Evolutionary conservation across 1,139 yeast species (phyloP).

Genomic region (Candida tunisiensis): DNA sequence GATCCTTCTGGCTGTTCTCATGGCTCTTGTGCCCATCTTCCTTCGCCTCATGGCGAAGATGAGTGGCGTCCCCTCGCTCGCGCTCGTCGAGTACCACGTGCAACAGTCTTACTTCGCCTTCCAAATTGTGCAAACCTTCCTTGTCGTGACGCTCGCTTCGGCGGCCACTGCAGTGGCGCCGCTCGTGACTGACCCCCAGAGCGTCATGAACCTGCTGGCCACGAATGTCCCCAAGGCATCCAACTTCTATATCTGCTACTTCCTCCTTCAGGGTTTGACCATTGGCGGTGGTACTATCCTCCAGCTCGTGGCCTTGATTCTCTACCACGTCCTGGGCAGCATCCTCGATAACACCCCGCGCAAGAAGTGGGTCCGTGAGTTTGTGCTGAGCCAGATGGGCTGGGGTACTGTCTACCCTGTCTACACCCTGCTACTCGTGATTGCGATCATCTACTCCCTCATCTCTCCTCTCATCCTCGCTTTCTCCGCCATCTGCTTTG

Average conservation of each 20-base stretch:
- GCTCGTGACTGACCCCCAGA: constrained; percentile 44
- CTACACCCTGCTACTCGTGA: constrained; percentile 69
- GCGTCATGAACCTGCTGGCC: constrained; percentile 46
- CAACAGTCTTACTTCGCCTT: constrained; percentile 82
- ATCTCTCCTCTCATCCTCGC: constrained; percentile 65
- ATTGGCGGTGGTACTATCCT: constrained; percentile 66
- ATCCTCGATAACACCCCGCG: constrained; percentile 70
- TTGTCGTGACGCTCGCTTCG: constrained; percentile 67
- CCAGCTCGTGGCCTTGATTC: constrained; percentile 56
- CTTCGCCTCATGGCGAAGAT: constrained; percentile 57
- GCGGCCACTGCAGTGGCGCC: constrained; percentile 59
- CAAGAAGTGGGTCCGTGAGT: constrained; percentile 66
- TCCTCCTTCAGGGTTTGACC: constrained; percentile 66
- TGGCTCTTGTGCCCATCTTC: constrained; percentile 71
- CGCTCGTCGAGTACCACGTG: constrained; percentile 61
- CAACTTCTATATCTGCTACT: constrained; percentile 44
- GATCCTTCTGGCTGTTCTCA: constrained; percentile 60
- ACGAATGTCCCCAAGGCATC: constrained; percentile 67
- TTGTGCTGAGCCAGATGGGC: constrained; percentile 39
- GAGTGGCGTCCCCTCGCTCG: constrained; percentile 54
- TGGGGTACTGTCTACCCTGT: constrained; percentile 90
- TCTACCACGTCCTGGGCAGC: constrained; percentile 53
- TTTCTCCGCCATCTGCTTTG: constrained; percentile 55
- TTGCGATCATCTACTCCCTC: constrained; percentile 60
- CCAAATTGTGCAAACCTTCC: constrained; percentile 67